Base-by-base conservation (phyloP, 1,139 yeast genomes). In the Martiniozyma asiatica region DNA sequence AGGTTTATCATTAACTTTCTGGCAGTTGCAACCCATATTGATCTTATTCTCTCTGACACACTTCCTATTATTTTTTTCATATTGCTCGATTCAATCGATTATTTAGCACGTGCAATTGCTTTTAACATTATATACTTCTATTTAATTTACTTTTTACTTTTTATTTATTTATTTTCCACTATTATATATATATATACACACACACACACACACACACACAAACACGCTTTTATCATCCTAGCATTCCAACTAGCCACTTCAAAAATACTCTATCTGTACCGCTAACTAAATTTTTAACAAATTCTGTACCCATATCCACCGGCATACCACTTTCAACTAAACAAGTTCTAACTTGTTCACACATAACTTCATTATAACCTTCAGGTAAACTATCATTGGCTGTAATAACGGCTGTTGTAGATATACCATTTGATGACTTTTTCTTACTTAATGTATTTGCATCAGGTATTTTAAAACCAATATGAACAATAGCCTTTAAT, bases 181-280 rank as follows among this genome's bases (percentile, higher is more conserved):
- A n/a, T n/a, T n/a, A n/a, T n/a, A n/a, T n/a, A n/a, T n/a, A n/a
- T n/a, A n/a, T n/a, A n/a, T n/a, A n/a, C n/a, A n/a, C n/a, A n/a
- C n/a, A n/a, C n/a, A n/a, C n/a, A n/a, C n/a, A n/a, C n/a, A n/a
- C n/a, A n/a, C n/a, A n/a, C n/a, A n/a, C n/a, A n/a, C n/a, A n/a
- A n/a, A n/a, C n/a, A n/a, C n/a, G n/a, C n/a, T n/a, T n/a, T n/a
- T n/a, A n/a, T n/a, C n/a, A n/a, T 22, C 59, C 60, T 32, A 76
- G 63, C 46, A 79, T 67, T n/a, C 59, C 56, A 24, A 70, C 61
- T 50, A 74, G 73, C 47, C 70, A 75, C 52, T 75, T 76, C 46
- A 71, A 73, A 53, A 78, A 78, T 27, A 65, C 66, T 45, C 75
- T 71, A 32, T 61, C 61, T 37, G 73, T 74, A 37, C 59, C 46